Evolutionary conservation across 352 stramenopile genomes (phyloP), one percentile per base, ranked within the genome.

Genomic region (Pythium monospermum): DNA sequence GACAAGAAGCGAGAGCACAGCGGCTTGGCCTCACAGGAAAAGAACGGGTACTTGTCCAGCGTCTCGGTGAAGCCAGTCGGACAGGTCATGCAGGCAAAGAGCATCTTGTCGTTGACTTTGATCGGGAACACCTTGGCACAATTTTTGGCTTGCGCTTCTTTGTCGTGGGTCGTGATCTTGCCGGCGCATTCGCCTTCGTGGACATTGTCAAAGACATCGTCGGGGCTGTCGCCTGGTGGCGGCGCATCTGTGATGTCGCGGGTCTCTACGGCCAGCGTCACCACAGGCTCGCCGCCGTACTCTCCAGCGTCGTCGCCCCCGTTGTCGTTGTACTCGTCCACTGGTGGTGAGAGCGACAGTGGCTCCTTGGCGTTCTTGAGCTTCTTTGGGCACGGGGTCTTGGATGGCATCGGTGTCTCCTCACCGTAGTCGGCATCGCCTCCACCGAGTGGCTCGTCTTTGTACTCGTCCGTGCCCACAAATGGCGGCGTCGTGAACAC

Each of bases 311-410:
- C n/a, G n/a, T n/a, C n/a, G n/a, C n/a, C n/a, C n/a, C n/a, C n/a
- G n/a, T 15, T 31, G 40, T 47, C 15, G 8, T 21, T 10, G n/a
- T 26, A 31, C 19, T 32, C 40, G 23, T 32, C 23, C 23, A 11
- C 21, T 31, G 40, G 15, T 1, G 40, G 40, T 47, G 21, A 11
- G 6, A 31, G 10, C 23, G 40, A n/a, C n/a, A n/a, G n/a, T n/a
- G 8, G 30, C 30, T 13, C 30, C 7, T 35, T 13, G 30, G 30
- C 30, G 30, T 13, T 44, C 40, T 27, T 47, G 19, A 12, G 10
- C 10, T 47, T 47, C 40, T 47, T 47, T 7, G 40, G 15, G 40
- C 40, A 47, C n/a, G 40, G 40, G 18, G 40, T 47, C 40, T 47
- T 37, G 23, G 8, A 8, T 23, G 36, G 36, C 36, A 10, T 42